These are phyloP conservation scores for Aspergillus indologenus DNA, from an alignment of 495 filamentous ascomycete species.

Conservation along the genomic window DNA sequence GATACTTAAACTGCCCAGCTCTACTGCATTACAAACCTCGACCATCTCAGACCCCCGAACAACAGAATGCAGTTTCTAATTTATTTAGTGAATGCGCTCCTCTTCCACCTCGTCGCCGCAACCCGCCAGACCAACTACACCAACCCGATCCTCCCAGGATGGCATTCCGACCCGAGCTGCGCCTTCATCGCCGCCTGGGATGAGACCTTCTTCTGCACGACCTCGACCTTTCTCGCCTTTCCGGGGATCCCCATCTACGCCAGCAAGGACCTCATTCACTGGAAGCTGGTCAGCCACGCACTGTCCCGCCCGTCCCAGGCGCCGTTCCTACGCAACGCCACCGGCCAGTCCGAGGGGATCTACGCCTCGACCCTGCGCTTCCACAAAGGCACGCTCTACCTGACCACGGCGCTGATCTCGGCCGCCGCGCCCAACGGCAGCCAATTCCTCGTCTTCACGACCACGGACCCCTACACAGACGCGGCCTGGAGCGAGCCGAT, in stretches of 20 bases:
- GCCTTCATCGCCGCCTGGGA: slow-evolving; percentile 17
- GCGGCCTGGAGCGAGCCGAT: slow-evolving; percentile 24
- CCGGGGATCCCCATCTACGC: slow-evolving; percentile 28
- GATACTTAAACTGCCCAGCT: too few species aligned
- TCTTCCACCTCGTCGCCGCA: not conserved
- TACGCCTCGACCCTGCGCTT: slow-evolving; percentile 27
- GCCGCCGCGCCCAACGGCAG: slow-evolving; percentile 8
- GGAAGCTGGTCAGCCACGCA: slow-evolving; percentile 25
- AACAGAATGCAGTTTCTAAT: too few species aligned
- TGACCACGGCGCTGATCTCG: slow-evolving; percentile 12
- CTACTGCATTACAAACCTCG: too few species aligned
- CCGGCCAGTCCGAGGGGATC: slow-evolving; percentile 19
- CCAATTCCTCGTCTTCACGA: slow-evolving; percentile 17
- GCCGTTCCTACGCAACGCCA: slow-evolving; percentile 16
- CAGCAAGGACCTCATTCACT: slow-evolving; percentile 23
- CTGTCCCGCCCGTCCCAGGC: slow-evolving; percentile 15
- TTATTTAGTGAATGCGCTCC: too few species aligned
- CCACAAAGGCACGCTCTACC: slow-evolving; percentile 23
- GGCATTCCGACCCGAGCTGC: slow-evolving; percentile 27
- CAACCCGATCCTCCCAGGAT: slow-evolving; percentile 28
- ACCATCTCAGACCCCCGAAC: too few species aligned
- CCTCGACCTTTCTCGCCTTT: slow-evolving; percentile 22
- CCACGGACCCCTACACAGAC: slow-evolving; percentile 16
- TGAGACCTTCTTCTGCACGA: slow-evolving; percentile 24
- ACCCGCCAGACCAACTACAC: not conserved